These are phyloP conservation scores for Nepenthes mirabilis DNA, from an alignment of 148 eudicot genomes.

Conservation along the genomic window DNA sequence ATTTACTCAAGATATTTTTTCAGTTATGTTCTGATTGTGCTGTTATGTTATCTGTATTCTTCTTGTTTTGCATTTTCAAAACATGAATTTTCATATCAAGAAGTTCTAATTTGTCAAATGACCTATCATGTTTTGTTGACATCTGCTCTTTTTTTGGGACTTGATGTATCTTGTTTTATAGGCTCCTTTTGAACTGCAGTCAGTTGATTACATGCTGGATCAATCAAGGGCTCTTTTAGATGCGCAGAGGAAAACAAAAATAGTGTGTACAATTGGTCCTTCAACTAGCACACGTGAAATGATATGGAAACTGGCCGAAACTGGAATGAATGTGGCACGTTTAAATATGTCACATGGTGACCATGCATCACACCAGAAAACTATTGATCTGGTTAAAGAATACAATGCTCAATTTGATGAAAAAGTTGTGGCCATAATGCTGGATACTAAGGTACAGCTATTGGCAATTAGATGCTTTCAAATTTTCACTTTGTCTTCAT, in stretches of 20 bases:
- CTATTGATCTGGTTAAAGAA: constrained; percentile 81
- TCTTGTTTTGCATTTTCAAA: neutral
- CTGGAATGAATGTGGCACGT: constrained; percentile 97
- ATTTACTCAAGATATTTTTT: too few relatives aligned
- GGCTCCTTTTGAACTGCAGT: constrained; percentile 38
- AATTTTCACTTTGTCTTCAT: neutral
- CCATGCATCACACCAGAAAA: constrained; percentile 90
- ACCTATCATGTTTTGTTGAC: neutral
- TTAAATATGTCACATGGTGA: constrained; percentile 97
- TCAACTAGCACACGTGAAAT: constrained; percentile 83
- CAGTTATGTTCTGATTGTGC: too few relatives aligned
- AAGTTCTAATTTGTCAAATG: too few relatives aligned
- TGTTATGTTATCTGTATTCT: neutral
- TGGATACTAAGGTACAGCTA: constrained; percentile 76
- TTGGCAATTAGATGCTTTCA: neutral
- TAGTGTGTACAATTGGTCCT: constrained; percentile 95
- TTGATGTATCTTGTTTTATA: neutral
- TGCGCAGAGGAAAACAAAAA: constrained; percentile 72
- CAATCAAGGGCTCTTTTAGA: constrained; percentile 11
- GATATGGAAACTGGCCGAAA: constrained; percentile 96
- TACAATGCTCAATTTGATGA: constrained; percentile 87
- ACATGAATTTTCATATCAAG: neutral
- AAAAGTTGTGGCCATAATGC: constrained; percentile 85
- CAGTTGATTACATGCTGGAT: constrained; percentile 17
- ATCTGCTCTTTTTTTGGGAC: constrained; percentile 1